Base-by-base conservation (phyloP, 1,284 basidiomycete species). In the Malassezia equina region DNA sequence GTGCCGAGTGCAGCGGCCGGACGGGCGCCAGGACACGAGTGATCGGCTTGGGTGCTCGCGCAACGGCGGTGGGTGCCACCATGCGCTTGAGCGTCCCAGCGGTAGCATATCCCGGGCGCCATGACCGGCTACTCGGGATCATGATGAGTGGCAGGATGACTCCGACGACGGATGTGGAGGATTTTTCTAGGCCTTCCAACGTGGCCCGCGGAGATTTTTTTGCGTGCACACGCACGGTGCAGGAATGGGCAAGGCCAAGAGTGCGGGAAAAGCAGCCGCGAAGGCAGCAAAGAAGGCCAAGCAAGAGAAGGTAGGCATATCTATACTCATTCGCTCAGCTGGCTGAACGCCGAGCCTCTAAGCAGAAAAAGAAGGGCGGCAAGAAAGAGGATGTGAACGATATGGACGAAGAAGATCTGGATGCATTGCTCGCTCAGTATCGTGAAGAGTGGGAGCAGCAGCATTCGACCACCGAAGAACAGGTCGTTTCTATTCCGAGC, bases 211-310 rank as follows among this genome's bases (percentile, higher is more conserved):
- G 32, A 23, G 15, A 9, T 29, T 47, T 44, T 39, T 40, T 27
- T 40, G 25, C 9, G 23, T 40, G 27, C 19, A 23, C 13, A 17
- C n/a, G 34, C 32, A 36, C 19, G 21, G 46, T 48, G 24, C 13
- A 48, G n/a, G 28, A 8, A 74, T 74, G 71, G 71, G 64, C 19
- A 73, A 72, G 60, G 69, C 51, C 44, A 73, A 69, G 51, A 53
- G 67, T 13, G 67, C 64, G 1, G 64, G 63, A 28, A 74, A 74
- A 46, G 65, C 67, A 0, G 63, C 64, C 12, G 66, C 67, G 13
- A 74, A 74, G 56, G 70, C 69, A 4, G 68, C 66, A 2, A 74
- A 74, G 52, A 67, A 66, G 53, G 69, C 65, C 31, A 74, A 74
- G 59, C 70, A 71, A 45, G 70, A 73, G 51, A 65, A 68, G 48